Conservation (phyloP, 73 alveolate species). For the Symbiodinium natans region DNA sequence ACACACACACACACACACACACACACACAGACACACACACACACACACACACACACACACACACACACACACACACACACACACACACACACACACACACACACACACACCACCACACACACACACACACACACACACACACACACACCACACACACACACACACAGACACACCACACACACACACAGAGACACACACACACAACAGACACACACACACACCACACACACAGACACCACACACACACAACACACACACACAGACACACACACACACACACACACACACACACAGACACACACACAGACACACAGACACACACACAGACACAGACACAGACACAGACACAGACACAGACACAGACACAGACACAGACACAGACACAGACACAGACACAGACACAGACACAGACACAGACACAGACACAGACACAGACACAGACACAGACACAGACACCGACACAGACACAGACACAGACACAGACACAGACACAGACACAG, state of each 20-base stretch:
- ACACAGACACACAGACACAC: neutral
- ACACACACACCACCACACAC: too few species aligned
- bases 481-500: constrained; percentile 32
- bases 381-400: neutral
- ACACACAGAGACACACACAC: too few species aligned
- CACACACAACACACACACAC: too few species aligned
- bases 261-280: neutral
- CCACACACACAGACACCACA: too few species aligned
- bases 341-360: neutral
- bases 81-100: constrained; percentile 15
- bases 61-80: constrained; percentile 17
- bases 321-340: neutral
- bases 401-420: neutral
- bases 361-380: neutral
- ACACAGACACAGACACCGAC: neutral
- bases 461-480: constrained; percentile 26
- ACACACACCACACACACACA: too few species aligned
- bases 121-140: too few species aligned
- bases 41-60: constrained; percentile 17
- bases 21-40: constrained; percentile 4
- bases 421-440: neutral
- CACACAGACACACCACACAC: too few species aligned
- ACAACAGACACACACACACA: too few species aligned
- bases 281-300: neutral
- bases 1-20: constrained; percentile 7